Percentiles rank a stretch among this genome's conserved stretches.
Evolutionary conservation across 305 asterid genomes (phyloP).

Genomic region (Ilex paraguariensis): DNA sequence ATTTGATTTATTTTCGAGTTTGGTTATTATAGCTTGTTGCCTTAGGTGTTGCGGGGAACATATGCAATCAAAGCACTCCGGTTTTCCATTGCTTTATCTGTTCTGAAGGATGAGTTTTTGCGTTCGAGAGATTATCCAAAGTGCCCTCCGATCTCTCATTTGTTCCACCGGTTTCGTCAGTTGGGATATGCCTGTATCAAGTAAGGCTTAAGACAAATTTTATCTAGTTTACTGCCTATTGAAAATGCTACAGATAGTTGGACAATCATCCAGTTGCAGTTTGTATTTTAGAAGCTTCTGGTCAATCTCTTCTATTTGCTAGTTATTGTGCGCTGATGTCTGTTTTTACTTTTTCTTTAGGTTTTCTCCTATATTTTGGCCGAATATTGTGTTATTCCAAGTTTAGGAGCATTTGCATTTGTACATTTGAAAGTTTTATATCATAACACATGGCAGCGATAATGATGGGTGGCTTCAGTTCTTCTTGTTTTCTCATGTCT

Average conservation of each 20-base stretch:
- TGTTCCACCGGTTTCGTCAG: constrained; percentile 98
- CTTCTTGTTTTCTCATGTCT: no score
- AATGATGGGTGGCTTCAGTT: no score
- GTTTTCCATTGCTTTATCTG: constrained; percentile 94
- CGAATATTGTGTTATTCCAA: no score
- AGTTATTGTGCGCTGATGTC: no score
- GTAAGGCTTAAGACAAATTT: constrained; percentile 32
- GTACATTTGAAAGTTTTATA: no score
- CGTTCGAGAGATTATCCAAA: constrained; percentile 99
- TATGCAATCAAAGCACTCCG: constrained; percentile 96
- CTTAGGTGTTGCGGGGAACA: constrained; percentile 84
- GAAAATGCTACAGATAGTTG: constrained; percentile 9
- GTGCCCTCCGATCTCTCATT: constrained; percentile 96
- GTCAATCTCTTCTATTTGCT: no score
- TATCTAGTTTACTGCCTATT: constrained; percentile 6
- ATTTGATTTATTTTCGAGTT: constrained; percentile 14
- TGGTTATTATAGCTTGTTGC: neutral
- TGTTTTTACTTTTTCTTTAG: no score
- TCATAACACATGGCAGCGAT: no score
- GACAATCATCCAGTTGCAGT: no score
- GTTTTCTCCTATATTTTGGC: no score
- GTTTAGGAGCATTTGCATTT: no score
- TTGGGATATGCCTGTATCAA: constrained; percentile 97
- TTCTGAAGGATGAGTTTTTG: constrained; percentile 88
- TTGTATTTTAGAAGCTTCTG: no score